Base-by-base conservation (phyloP, 2,329 filamentous ascomycete species). In the Davidsoniella eucalypti region DNA sequence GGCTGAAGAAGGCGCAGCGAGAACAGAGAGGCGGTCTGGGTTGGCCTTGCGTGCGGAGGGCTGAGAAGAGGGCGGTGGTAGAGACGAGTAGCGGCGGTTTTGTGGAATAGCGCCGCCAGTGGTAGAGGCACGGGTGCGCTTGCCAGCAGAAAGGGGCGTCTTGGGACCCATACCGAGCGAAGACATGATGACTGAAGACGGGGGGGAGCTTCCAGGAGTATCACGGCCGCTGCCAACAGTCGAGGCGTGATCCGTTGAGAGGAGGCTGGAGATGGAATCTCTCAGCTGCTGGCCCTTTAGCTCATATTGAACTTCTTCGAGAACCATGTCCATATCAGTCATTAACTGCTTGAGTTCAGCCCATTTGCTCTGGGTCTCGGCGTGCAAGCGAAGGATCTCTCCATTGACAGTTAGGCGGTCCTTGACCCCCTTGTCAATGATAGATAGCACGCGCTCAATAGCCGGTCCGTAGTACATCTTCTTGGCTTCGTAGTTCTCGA, bases 331-430 rank as follows among this genome's bases (percentile, higher is more conserved):
- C 67, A 92, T 80, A 4, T 88, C 82, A 52, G 70, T 74, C 68
- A 92, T 90, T 55, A 84, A 78, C 12, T 74, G 72, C 60, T 87
- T 86, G 47, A 95, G 68, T 3, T 76, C 74, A 56, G 82, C 76
- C 77, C 88, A 93, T 58, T 82, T 81, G n/a, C 78, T 72, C 59
- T 87, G 81, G 68, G 95, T 83, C 58, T 96, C 88, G 5, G 79
- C 76, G 59, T 94, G 82, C 29, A 96, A 70, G 42, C 87, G 78
- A 25, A 96, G 65, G 55, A 96, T 92, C 65, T 96, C 92, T 42
- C 92, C 92, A 60, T 98, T 96, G 50, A 96, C 87, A 0, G 92
- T 96, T 46, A 95, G 70, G n/a, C 92, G 79, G 60, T 96, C 87
- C 61, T 85, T 84, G 59, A 96, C 83, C n/a, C 92, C 92, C 61